These are phyloP conservation scores for Aspergillus homomorphus DNA, from an alignment of 495 filamentous ascomycete species.

Conservation along the genomic window DNA sequence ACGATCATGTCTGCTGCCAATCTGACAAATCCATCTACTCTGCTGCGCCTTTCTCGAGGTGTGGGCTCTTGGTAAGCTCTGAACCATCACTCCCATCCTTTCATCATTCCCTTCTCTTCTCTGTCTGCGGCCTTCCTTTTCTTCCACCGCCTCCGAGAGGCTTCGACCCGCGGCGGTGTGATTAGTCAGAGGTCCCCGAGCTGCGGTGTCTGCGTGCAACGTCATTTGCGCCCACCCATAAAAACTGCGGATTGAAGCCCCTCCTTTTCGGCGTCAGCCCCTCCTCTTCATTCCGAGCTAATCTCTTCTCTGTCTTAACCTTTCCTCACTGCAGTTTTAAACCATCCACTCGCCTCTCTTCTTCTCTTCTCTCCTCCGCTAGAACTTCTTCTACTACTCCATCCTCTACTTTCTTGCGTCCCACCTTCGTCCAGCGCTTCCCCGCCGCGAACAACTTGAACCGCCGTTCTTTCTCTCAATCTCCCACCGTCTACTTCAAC, in stretches of 20 bases:
- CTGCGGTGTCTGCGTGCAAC: no score
- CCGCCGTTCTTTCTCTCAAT: slow-evolving; percentile 31
- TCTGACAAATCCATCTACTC: slow-evolving; percentile 20
- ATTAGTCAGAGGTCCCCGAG: slow-evolving; percentile 15
- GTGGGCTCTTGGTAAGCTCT: slow-evolving; percentile 20
- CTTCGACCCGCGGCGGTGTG: slow-evolving; percentile 6
- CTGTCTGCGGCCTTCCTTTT: neutral
- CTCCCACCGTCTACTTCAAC: slow-evolving; percentile 40
- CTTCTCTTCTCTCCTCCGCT: slow-evolving; percentile 12
- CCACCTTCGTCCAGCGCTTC: slow-evolving; percentile 27
- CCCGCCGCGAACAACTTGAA: slow-evolving; percentile 21
- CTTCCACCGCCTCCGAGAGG: slow-evolving; percentile 6
- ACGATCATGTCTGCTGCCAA: slow-evolving; percentile 17
- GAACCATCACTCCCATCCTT: neutral
- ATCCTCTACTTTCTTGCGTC: slow-evolving; percentile 11
- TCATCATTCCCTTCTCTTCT: neutral
- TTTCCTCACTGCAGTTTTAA: slow-evolving; percentile 17
- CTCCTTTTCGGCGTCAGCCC: slow-evolving; percentile 16
- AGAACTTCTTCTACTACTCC: slow-evolving; percentile 17
- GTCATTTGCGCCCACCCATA: slow-evolving; percentile 21
- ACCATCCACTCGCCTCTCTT: slow-evolving; percentile 19
- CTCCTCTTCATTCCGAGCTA: slow-evolving; percentile 22
- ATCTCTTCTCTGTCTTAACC: slow-evolving; percentile 12
- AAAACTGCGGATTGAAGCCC: slow-evolving; percentile 20
- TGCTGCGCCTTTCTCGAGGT: slow-evolving; percentile 13